Evolutionary conservation across 2,329 filamentous ascomycete species (phyloP), one percentile per base, ranked within the genome.

Genomic region (Canariomyces notabilis): DNA sequence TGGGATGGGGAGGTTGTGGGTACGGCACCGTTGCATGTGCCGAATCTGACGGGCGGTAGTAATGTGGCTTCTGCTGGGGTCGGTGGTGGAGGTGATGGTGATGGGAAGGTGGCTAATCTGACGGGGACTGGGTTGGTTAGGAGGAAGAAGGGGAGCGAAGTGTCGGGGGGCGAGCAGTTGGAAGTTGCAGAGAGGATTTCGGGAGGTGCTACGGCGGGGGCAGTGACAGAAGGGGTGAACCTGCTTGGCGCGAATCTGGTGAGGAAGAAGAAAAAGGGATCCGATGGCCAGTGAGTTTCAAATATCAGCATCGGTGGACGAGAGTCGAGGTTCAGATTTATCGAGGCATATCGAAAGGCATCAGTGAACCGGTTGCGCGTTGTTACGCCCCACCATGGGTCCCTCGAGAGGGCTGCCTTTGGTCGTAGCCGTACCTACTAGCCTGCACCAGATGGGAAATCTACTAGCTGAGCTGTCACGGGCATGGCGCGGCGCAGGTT

Each of bases 1-100:
- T 83, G 79, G 79, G 76, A 76, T 0, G 59, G 72, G 7, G 64
- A 67, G 0, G 65, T 83, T 2, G 60, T 64, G 3, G 81, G 81
- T 0, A 64, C 59, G 23, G 44, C 49, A 9, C n/a, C 19, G 34
- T 42, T 7, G 8, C 42, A 7, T 32, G 39, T 15, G 20, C 31
- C n/a, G n/a, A n/a, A n/a, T n/a, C n/a, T n/a, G n/a, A n/a, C n/a
- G n/a, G n/a, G n/a, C n/a, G n/a, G n/a, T n/a, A n/a, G n/a, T n/a
- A n/a, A n/a, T n/a, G n/a, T n/a, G n/a, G n/a, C n/a, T n/a, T n/a
- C n/a, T n/a, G n/a, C n/a, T n/a, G 7, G 49, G 0, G 33, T 52
- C 0, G 46, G 49, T 3, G 42, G 45, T 21, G 53, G 37, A 3
- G 49, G 49, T 3, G 53, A 38, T 4, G 49, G 49, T 3, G 53